Base-by-base conservation (phyloP, 352 stramenopile species). In the Pythium apleroticum region DNA sequence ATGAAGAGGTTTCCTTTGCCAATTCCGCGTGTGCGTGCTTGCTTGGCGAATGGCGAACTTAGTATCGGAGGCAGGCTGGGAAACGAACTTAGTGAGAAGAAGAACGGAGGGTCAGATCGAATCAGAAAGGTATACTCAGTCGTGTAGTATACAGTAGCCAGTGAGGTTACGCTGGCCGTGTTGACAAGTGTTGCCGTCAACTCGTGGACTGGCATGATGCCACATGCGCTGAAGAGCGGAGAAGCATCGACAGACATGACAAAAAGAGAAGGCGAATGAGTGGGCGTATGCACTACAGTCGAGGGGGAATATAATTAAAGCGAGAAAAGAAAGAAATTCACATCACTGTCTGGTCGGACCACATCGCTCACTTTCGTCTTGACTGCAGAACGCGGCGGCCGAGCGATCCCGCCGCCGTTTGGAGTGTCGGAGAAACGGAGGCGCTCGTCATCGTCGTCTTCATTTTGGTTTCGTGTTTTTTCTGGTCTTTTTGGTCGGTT, bases 201-300 rank as follows among this genome's bases (percentile, higher is more conserved):
- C n/a, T n/a, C n/a, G 3, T 11, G 31, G 14, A 37, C 31, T 37
- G 31, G n/a, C n/a, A n/a, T n/a, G n/a, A n/a, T n/a, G n/a, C n/a
- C n/a, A n/a, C n/a, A n/a, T n/a, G n/a, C n/a, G n/a, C n/a, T n/a
- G n/a, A n/a, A n/a, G n/a, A 37, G 31, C 6, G 6, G 2, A 37
- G 31, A 8, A 37, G 31, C 8, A 41, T 41, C 10, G 19, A 41
- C 11, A 19, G 11, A 41, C 17, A 17, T n/a, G 11, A 41, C 9
- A 41, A 5, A 4, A 41, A n/a, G 35, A 14, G 5, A 17, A 41
- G 35, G 35, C 17, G 14, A 12, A 19, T n/a, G 35, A 12, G 19
- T 41, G 17, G 35, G 14, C 20, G 43, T 63, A 78, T 68, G 75
- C 61, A 72, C 69, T 65, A 73, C 65, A 75, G 66, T 68, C 52